Evolutionary conservation across 768 basidiomycete species (phyloP).

Genomic region (Kwoniella bestiolae): DNA sequence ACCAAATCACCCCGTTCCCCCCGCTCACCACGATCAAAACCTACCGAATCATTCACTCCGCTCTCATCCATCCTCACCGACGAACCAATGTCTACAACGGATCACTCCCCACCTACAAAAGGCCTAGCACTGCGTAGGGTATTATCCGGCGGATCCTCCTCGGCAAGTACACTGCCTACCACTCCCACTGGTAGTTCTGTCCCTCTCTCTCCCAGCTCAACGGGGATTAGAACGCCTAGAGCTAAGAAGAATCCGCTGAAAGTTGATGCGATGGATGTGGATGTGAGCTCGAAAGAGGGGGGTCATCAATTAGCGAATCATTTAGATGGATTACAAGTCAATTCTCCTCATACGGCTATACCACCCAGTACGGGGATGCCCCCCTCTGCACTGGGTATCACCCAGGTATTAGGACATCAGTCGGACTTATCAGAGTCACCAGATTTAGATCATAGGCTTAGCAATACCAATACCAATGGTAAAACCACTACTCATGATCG

Average conservation of each 20-base stretch:
- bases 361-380: background rate
- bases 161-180: slow-evolving; percentile 14
- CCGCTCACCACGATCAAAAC: slow-evolving; percentile 14
- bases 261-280: slow-evolving; percentile 1
- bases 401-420: background rate
- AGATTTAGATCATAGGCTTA: background rate
- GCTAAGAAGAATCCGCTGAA: slow-evolving; percentile 25
- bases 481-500: slow-evolving; percentile 22
- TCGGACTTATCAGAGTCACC: background rate
- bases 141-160: slow-evolving; percentile 16
- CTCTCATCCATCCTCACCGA: slow-evolving; percentile 20
- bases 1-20: slow-evolving; percentile 18
- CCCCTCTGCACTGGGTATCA: background rate
- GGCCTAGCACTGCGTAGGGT: slow-evolving; percentile 14
- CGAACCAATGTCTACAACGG: slow-evolving; percentile 20
- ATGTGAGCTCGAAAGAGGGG: background rate
- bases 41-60: slow-evolving; percentile 12
- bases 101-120: background rate
- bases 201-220: slow-evolving; percentile 38
- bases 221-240: slow-evolving; percentile 35
- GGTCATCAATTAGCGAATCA: slow-evolving; percentile 29
- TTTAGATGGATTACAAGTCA: slow-evolving; percentile 30
- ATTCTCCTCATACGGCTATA: slow-evolving; percentile 17
- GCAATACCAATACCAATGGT: background rate
- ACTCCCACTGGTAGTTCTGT: slow-evolving; percentile 11